Conservation (phyloP, 2,329 filamentous ascomycete genomes). For the Diplodia sapinea region DNA sequence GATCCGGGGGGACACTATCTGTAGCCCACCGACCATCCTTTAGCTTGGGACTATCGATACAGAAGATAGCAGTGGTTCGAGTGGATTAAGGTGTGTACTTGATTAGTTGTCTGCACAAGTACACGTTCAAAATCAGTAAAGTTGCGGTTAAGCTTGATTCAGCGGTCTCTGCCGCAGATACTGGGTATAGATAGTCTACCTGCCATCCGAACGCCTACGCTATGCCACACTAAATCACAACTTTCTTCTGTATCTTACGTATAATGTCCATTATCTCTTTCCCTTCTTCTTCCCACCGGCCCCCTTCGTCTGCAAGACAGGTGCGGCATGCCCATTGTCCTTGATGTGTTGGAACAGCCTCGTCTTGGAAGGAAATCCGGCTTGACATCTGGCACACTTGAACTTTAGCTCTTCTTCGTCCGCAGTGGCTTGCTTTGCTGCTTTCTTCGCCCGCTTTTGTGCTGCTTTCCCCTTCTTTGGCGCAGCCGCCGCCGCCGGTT, state of each 20-base stretch:
- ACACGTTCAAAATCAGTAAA: neutral
- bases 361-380: slow-evolving; percentile 75
- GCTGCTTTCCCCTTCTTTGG: slow-evolving; percentile 57
- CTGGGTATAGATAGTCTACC: slow-evolving; percentile 23
- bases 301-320: slow-evolving; percentile 37
- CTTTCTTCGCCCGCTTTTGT: slow-evolving; percentile 54
- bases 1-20: no score
- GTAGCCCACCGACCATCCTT: no score
- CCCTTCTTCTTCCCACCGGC: slow-evolving; percentile 35
- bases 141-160: neutral
- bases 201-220: slow-evolving; percentile 13
- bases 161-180: neutral
- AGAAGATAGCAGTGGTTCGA: no score
- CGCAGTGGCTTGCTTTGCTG: slow-evolving; percentile 48
- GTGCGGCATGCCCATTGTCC: slow-evolving; percentile 68
- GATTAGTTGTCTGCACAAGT: no score
- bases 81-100: no score
- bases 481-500: slow-evolving; percentile 30
- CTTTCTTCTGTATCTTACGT: neutral
- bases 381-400: slow-evolving; percentile 79
- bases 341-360: slow-evolving; percentile 77
- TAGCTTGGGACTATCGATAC: no score
- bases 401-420: slow-evolving; percentile 54
- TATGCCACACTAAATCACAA: neutral
- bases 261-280: slow-evolving; percentile 29